Evolutionary conservation across 2,329 filamentous ascomycete species (phyloP).

Genomic region (Neoarthrinium moseri): DNA sequence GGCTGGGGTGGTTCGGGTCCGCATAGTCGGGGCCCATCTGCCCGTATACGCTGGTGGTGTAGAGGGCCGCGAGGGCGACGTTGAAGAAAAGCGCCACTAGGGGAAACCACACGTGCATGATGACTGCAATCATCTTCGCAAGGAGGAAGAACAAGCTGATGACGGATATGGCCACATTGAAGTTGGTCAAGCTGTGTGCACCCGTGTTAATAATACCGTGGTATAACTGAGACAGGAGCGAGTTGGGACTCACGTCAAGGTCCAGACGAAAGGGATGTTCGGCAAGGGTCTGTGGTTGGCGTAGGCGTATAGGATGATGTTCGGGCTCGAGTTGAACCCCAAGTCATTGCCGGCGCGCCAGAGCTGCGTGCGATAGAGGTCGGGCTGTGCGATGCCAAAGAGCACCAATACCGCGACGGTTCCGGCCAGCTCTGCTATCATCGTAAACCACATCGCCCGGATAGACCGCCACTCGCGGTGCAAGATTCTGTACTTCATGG

Average conservation of each 20-base stretch:
- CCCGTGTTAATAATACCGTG: not conserved
- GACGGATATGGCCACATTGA: conserved; percentile 75
- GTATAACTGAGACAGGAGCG: no score
- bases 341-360: conserved; percentile 72
- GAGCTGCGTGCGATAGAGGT: conserved; percentile 68
- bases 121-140: conserved; percentile 65
- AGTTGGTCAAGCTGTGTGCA: conserved; percentile 63
- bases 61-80: conserved; percentile 57
- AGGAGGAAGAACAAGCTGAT: conserved; percentile 75
- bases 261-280: conserved; percentile 69
- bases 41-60: conserved; percentile 64
- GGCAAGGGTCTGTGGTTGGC: conserved; percentile 67
- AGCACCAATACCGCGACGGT: conserved; percentile 67
- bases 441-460: conserved; percentile 59
- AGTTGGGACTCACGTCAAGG: conserved; percentile 57
- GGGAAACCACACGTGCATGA: conserved; percentile 71
- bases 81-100: conserved; percentile 61
- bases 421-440: conserved; percentile 64
- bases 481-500: conserved; percentile 53
- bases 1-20: conserved; percentile 61
- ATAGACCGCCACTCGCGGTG: conserved; percentile 58
- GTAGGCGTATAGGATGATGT: conserved; percentile 68
- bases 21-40: conserved; percentile 73
- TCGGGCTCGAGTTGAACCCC: conserved; percentile 73
- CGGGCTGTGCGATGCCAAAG: conserved; percentile 71